Conservation (phyloP, 2,329 filamentous ascomycete genomes). For the Malbranchea cinnamomea region DNA sequence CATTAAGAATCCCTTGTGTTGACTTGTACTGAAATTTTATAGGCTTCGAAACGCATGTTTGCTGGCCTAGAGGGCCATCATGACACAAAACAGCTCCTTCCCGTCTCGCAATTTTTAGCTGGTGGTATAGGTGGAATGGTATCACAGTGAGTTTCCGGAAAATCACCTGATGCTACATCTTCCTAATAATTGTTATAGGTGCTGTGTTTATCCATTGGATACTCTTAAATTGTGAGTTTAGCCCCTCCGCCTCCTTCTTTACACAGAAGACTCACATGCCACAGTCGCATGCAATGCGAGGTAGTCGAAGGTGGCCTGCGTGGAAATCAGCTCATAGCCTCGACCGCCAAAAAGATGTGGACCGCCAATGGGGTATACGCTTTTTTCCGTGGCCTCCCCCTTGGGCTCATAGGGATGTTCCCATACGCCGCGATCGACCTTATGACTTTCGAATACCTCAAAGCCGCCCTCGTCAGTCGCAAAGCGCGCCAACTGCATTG, state of each 20-base stretch:
- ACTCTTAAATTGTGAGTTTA: constrained; percentile 42
- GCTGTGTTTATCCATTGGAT: constrained; percentile 88
- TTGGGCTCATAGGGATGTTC: constrained; percentile 93
- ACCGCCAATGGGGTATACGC: constrained; percentile 55
- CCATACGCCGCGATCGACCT: constrained; percentile 96
- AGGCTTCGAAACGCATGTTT: constrained; percentile 75
- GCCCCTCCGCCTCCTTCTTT: constrained; percentile 5
- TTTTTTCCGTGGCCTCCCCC: constrained; percentile 83
- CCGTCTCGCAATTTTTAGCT: constrained; percentile 76
- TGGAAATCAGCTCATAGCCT: constrained; percentile 67
- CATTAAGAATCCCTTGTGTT: constrained; percentile 5
- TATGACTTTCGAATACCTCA: constrained; percentile 86
- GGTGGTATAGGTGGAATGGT: constrained; percentile 89
- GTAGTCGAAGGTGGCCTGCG: constrained; percentile 72
- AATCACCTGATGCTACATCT: constrained; percentile 2
- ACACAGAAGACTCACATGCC: constrained; percentile 8
- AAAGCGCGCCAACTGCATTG: constrained; percentile 55
- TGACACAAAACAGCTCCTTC: constrained; percentile 63
- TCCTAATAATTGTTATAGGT: constrained; percentile 34
- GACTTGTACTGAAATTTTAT: constrained; percentile 5
- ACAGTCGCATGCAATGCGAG: constrained; percentile 76
- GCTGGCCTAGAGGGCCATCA: constrained; percentile 77
- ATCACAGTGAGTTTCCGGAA: constrained; percentile 57
- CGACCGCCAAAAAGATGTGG: constrained; percentile 80
- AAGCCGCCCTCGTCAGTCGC: constrained; percentile 54